Evolutionary conservation across 306 rosid genomes (phyloP).

Genomic region (Rosa multiflora): DNA sequence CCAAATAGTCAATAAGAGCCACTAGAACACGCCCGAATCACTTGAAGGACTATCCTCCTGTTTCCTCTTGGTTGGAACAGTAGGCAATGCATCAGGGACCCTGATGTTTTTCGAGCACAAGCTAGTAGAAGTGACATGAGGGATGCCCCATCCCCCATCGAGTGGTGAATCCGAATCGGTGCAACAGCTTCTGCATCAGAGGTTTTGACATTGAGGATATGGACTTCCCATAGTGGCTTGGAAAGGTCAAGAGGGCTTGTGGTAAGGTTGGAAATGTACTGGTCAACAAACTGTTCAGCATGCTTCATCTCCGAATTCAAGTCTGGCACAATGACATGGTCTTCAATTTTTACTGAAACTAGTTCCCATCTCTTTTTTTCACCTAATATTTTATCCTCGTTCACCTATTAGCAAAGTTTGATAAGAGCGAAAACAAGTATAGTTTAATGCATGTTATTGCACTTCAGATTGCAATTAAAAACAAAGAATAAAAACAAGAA

Average conservation of each 20-base stretch:
- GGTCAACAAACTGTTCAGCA: constrained; percentile 44
- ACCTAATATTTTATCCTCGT: background rate
- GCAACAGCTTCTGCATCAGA: too few species aligned
- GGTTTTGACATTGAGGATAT: constrained; percentile 44
- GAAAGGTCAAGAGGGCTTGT: constrained; percentile 49
- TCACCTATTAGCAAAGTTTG: constrained; percentile 13
- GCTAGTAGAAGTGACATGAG: constrained; percentile 70
- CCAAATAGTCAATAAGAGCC: constrained; percentile 35
- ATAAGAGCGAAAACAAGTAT: background rate
- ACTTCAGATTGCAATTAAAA: background rate
- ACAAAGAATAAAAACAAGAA: too few species aligned
- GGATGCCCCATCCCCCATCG: constrained; percentile 2
- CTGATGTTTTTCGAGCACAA: constrained; percentile 41
- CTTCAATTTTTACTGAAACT: constrained; percentile 40
- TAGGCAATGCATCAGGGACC: constrained; percentile 50
- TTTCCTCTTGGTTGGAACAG: constrained; percentile 25
- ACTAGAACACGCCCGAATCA: constrained; percentile 6
- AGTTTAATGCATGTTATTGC: background rate
- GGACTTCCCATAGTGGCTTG: constrained; percentile 73
- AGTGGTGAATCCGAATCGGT: too few species aligned
- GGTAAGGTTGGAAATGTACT: constrained; percentile 56
- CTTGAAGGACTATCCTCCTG: background rate
- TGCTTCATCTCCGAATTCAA: constrained; percentile 30
- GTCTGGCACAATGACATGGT: constrained; percentile 49
- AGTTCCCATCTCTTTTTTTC: constrained; percentile 21